Percentiles rank a stretch among this genome's conserved stretches.
These are phyloP conservation scores for Candida railenensis DNA, from an alignment of 805 yeast genomes.

Conservation along the genomic window DNA sequence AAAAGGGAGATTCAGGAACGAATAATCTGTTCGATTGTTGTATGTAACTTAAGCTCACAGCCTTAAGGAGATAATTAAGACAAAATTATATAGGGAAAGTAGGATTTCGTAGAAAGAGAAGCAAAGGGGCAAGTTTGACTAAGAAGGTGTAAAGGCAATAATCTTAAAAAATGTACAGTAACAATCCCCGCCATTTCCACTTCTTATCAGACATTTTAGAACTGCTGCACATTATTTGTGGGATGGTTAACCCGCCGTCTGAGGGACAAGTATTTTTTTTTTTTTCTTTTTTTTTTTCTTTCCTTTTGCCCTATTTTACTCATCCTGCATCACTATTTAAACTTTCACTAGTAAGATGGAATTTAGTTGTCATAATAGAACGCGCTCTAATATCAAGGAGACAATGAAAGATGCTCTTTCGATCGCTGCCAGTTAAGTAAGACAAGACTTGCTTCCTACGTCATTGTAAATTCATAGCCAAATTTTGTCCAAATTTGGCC, in stretches of 20 bases:
- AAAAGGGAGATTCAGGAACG: background rate
- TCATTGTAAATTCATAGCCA: background rate
- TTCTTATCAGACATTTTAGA: background rate
- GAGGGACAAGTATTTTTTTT: background rate
- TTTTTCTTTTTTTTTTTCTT: no score
- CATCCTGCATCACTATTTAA: background rate
- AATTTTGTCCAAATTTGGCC: background rate
- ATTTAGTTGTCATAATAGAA: background rate
- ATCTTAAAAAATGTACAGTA: no score
- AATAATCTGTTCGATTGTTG: background rate
- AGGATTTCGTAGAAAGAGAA: no score
- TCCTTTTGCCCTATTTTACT: background rate
- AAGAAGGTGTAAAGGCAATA: no score
- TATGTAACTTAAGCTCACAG: background rate
- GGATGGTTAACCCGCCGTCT: background rate
- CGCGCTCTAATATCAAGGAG: background rate
- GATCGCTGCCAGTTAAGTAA: background rate
- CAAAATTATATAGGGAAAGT: no score
- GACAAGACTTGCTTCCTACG: background rate
- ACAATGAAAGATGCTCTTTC: background rate
- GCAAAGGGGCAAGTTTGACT: no score
- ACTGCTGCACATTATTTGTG: background rate
- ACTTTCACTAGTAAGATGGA: background rate
- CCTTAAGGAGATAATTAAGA: background rate
- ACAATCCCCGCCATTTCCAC: no score